These are phyloP conservation scores for Diversispora eburnea DNA, from an alignment of 192 early-diverging fungal species.

Conservation along the genomic window DNA sequence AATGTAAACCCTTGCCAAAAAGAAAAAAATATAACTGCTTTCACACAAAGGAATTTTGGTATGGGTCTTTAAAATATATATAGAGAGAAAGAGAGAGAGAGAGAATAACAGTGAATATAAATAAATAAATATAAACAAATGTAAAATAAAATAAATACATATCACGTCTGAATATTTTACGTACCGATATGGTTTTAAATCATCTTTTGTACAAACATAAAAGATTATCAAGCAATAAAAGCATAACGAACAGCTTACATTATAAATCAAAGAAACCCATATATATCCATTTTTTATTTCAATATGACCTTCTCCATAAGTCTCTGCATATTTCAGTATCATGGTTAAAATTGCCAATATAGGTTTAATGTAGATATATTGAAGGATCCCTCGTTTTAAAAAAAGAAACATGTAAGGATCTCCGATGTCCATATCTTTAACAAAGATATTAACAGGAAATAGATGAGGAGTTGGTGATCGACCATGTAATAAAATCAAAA, in stretches of 20 bases:
- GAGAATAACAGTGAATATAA: too few species aligned
- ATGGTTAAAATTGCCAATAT: constrained; percentile 74
- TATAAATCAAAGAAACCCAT: constrained; percentile 82
- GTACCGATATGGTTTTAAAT: constrained; percentile 68
- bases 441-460: constrained; percentile 73
- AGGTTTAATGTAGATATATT: constrained; percentile 90
- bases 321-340: constrained; percentile 65
- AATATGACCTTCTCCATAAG: constrained; percentile 82
- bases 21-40: constrained; percentile 90
- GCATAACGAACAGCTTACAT: constrained; percentile 78
- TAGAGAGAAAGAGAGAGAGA: too few species aligned
- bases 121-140: not conserved
- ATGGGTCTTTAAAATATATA: constrained; percentile 56
- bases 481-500: constrained; percentile 74
- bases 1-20: constrained; percentile 90
- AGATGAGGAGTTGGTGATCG: constrained; percentile 76
- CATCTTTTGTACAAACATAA: constrained; percentile 74
- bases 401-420: constrained; percentile 86
- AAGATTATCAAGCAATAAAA: constrained; percentile 88
- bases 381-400: constrained; percentile 88
- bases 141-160: not conserved
- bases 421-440: constrained; percentile 74
- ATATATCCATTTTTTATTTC: constrained; percentile 65
- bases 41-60: constrained; percentile 93
- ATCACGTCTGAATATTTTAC: not conserved